A percentile compares a stretch with the other conserved stretches of the same genome.
Conservation (phyloP, 306 rosid genomes). For the Heteromeles arbutifolia region DNA sequence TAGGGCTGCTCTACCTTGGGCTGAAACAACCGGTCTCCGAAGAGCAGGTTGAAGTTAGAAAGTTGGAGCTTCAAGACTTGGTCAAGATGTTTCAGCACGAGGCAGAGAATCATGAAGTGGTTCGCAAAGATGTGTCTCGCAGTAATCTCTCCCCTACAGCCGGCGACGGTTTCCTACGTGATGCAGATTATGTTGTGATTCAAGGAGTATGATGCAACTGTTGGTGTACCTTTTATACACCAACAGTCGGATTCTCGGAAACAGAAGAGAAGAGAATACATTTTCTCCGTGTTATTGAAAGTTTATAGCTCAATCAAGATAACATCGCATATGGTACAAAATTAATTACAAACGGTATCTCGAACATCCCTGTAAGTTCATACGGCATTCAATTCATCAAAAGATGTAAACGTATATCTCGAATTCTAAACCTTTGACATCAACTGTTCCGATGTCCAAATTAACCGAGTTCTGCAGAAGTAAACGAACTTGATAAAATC, state of each 20-base stretch:
- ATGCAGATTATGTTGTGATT: constrained; percentile 38
- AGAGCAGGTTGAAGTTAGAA: constrained; percentile 67
- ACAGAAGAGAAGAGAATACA: no score
- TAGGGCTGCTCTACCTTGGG: constrained; percentile 70
- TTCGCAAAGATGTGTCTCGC: constrained; percentile 43
- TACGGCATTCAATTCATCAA: neutral
- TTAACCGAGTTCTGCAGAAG: constrained; percentile 1
- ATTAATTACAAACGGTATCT: neutral
- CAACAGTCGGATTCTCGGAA: no score
- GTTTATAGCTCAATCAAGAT: no score
- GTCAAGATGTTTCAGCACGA: constrained; percentile 86
- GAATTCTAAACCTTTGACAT: neutral
- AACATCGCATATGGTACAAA: no score
- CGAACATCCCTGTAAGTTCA: neutral
- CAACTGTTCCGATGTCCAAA: neutral
- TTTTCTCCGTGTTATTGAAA: no score
- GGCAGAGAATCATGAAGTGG: constrained; percentile 88
- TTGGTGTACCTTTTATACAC: neutral
- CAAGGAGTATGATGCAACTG: neutral
- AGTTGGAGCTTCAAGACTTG: constrained; percentile 65
- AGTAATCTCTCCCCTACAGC: constrained; percentile 71
- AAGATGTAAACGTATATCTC: neutral
- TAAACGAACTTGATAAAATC: neutral
- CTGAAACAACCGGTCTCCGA: constrained; percentile 50
- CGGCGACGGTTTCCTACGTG: constrained; percentile 38